Evolutionary conservation across 176 grass and related monocot species (phyloP).

Genomic region (Pontederia crassipes): DNA sequence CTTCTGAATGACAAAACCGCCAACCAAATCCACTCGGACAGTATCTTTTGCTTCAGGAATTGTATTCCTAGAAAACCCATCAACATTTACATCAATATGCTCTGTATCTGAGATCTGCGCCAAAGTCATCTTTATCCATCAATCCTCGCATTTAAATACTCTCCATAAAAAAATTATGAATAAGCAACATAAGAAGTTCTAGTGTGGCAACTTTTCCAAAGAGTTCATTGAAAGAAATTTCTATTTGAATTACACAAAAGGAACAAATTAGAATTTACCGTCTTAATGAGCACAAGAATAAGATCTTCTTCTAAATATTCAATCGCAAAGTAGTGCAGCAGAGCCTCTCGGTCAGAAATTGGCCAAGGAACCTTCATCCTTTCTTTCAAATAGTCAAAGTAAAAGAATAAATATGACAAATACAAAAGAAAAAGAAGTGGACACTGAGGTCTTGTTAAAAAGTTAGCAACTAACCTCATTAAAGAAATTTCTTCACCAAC

Average conservation of each 20-base stretch:
- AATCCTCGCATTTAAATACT: not conserved
- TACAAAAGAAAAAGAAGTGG: not conserved
- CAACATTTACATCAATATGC: slow-evolving; percentile 38
- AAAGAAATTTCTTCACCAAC: slow-evolving; percentile 91
- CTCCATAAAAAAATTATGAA: not conserved
- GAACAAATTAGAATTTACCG: slow-evolving; percentile 30
- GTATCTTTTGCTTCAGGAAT: slow-evolving; percentile 77
- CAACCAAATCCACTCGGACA: slow-evolving; percentile 69
- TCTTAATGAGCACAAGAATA: slow-evolving; percentile 83
- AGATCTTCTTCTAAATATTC: slow-evolving; percentile 87
- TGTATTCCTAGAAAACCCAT: slow-evolving; percentile 57
- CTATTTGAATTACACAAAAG: too few species aligned
- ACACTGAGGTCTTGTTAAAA: not conserved
- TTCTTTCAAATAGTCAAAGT: slow-evolving; percentile 75
- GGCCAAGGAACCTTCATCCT: slow-evolving; percentile 99
- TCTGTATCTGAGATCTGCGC: slow-evolving; percentile 68
- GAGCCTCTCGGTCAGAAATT: slow-evolving; percentile 83
- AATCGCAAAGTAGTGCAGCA: slow-evolving; percentile 88
- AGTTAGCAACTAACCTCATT: slow-evolving; percentile 55
- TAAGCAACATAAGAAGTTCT: not conserved
- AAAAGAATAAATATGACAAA: slow-evolving; percentile 32
- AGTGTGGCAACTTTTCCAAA: too few species aligned
- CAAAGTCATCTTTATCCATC: not conserved
- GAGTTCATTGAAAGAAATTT: too few species aligned
- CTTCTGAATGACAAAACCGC: slow-evolving; percentile 87